Base-by-base conservation (phyloP, 2,329 filamentous ascomycete genomes). In the Lasiodiplodia theobromae region DNA sequence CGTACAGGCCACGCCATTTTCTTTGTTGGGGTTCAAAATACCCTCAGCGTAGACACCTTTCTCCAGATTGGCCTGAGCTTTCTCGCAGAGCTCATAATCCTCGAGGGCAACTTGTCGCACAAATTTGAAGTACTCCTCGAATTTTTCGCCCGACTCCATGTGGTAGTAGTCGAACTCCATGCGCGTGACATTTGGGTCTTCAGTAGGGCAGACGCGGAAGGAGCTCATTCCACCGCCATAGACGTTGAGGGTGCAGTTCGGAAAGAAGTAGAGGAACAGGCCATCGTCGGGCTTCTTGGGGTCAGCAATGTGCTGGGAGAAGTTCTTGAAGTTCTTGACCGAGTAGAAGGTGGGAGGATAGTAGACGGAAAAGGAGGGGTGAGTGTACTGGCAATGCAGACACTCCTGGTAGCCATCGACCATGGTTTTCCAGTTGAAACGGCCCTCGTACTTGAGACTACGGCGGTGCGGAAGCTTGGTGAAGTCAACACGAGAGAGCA, bases 161-260 rank as follows among this genome's bases (percentile, higher is more conserved):
- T 88, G 85, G 71, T 87, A 88, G 70, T 88, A 88, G 72, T 88
- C 86, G 69, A 88, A 88, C 71, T 87, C 85, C 86, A 87, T 87
- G 16, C 84, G 78, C 0, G 83, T 84, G 21, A 85, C 77, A 0
- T 81, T 80, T 0, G 86, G 85, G 28, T 85, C 80, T 0, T 80
- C 75, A 0, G 82, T 84, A 0, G 86, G 86, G 70, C 85, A 85
- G 1, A 86, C 85, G 1, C 86, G 82, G 76, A 87, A 88, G 5
- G 81, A 85, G 12, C 83, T 84, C 85, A 88, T 87, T 4, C 86
- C 86, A 0, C 86, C 86, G 1, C 85, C 86, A 67, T 88, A 88
- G 49, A 88, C 83, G 68, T 87, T 87, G 56, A 87, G 72, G 0
- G 85, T 87, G 72, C 84, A 86, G 69, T 83, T 85, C 0, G 86